Conservation (phyloP, 108 stramenopile genomes). For the Fragilariopsis cylindrus region DNA sequence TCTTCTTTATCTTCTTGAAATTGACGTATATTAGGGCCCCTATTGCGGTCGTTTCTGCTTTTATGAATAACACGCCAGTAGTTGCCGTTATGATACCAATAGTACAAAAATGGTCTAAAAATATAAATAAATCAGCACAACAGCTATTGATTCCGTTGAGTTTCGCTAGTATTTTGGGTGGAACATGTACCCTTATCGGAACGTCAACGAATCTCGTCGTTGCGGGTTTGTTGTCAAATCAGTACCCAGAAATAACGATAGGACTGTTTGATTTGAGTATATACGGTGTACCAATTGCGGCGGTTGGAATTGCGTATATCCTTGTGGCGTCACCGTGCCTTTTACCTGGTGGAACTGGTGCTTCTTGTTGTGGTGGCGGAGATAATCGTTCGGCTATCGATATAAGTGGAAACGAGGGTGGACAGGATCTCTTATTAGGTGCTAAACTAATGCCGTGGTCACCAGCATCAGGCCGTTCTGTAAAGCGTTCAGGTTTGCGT, state of each 20-base stretch:
- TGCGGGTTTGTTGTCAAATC: conserved; percentile 50
- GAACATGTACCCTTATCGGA: conserved; percentile 89
- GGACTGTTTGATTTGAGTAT: conserved; percentile 77
- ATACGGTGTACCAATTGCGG: conserved; percentile 80
- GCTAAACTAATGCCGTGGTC: conserved; percentile 78
- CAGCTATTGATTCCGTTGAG: conserved; percentile 84
- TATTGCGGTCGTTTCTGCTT: conserved; percentile 73
- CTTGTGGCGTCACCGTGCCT: conserved; percentile 61
- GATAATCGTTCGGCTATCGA: conserved; percentile 1
- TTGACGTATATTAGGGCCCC: conserved; percentile 17
- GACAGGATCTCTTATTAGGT: conserved; percentile 68
- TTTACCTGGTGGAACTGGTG: conserved; percentile 57
- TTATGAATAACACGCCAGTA: conserved; percentile 90
- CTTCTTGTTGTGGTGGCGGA: conserved; percentile 16
- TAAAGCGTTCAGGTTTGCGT: conserved; percentile 74
- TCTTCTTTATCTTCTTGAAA: no score
- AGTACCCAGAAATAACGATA: conserved; percentile 54
- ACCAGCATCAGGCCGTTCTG: conserved; percentile 71
- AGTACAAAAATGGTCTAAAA: conserved; percentile 75
- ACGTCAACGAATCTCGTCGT: conserved; percentile 91
- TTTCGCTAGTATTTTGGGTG: conserved; percentile 86
- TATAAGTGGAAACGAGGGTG: conserved; percentile 28
- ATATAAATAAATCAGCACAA: conserved; percentile 49
- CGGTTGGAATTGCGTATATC: conserved; percentile 76
- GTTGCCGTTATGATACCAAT: conserved; percentile 92